phyloP scores from a whole-genome alignment of 768 basidiomycete genomes.

The Boletus bicolor region DNA sequence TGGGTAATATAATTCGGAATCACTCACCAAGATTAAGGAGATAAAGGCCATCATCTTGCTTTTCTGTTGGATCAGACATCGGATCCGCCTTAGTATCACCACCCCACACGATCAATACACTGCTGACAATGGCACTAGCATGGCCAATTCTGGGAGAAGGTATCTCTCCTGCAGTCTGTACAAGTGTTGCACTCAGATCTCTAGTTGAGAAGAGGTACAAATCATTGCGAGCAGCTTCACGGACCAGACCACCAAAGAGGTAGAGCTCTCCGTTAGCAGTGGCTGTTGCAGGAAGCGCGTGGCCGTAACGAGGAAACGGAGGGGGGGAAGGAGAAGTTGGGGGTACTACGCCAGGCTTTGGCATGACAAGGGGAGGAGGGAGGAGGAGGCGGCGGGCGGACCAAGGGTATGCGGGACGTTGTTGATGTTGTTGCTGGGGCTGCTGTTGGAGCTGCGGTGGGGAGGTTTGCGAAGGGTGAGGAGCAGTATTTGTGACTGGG shows the following conservation, averaged over 20 bases:
- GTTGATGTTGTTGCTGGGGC: conserved; percentile 31
- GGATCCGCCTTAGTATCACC: conserved; percentile 89
- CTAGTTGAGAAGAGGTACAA: conserved; percentile 85
- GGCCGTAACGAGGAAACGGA: conserved; percentile 96
- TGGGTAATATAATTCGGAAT: not conserved
- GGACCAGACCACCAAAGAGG: conserved; percentile 94
- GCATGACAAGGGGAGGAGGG: conserved; percentile 60
- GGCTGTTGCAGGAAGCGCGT: conserved; percentile 79
- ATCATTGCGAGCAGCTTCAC: conserved; percentile 87
- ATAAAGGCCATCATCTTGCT: conserved; percentile 91
- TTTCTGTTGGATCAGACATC: conserved; percentile 58
- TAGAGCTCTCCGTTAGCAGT: conserved; percentile 87
- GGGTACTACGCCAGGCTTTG: conserved; percentile 61
- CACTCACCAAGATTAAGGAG: conserved; percentile 86
- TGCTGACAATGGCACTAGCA: conserved; percentile 92
- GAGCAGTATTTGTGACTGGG: conserved; percentile 26
- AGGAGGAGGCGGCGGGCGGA: conserved; percentile 70
- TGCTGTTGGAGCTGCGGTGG: conserved; percentile 35
- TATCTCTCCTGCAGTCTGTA: conserved; percentile 86
- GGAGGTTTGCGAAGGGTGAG: conserved; percentile 31
- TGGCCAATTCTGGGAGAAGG: conserved; percentile 94
- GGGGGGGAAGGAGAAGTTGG: conserved; percentile 72
- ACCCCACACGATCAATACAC: conserved; percentile 96
- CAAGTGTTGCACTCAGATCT: conserved; percentile 72
- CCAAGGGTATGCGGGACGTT: conserved; percentile 78